A percentile compares a stretch with the other conserved stretches of the same genome.
Conservation (phyloP, 1,284 basidiomycete genomes). For the Ustilago esculenta region DNA sequence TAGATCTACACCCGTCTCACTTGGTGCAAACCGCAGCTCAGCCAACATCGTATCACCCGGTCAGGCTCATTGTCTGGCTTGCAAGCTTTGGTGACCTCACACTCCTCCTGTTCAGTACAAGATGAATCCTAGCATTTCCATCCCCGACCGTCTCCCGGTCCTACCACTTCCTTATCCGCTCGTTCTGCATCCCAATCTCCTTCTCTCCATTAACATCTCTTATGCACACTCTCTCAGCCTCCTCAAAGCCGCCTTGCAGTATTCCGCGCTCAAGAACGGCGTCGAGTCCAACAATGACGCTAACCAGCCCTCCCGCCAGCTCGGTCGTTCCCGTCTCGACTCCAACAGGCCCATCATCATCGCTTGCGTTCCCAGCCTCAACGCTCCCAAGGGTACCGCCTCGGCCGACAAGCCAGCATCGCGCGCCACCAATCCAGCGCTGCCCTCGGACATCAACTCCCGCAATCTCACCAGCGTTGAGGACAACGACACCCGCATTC, state of each 20-base stretch:
- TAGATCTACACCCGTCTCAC: background rate
- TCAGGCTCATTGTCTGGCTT: too few species aligned
- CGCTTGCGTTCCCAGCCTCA: constrained; percentile 57
- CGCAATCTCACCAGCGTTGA: constrained; percentile 36
- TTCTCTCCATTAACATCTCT: constrained; percentile 62
- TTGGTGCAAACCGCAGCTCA: background rate
- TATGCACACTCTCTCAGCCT: constrained; percentile 62
- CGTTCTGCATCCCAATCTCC: constrained; percentile 62
- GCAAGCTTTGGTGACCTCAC: background rate
- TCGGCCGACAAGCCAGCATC: constrained; percentile 41
- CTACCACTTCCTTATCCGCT: constrained; percentile 63
- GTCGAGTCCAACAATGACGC: constrained; percentile 36
- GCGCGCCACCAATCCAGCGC: constrained; percentile 39
- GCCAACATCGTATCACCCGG: too few species aligned
- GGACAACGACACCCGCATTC: constrained; percentile 43
- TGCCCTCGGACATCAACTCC: constrained; percentile 22
- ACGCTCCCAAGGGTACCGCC: constrained; percentile 44
- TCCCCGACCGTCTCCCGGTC: constrained; percentile 59
- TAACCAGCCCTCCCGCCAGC: constrained; percentile 12
- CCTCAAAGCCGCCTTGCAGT: constrained; percentile 64
- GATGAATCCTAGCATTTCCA: constrained; percentile 49
- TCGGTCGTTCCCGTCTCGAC: constrained; percentile 28
- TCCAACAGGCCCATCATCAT: constrained; percentile 54
- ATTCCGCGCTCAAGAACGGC: constrained; percentile 34
- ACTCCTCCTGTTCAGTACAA: background rate